Evolutionary conservation across 2,329 filamentous ascomycete genomes (phyloP).

Genomic region (Fusarium scirpi): DNA sequence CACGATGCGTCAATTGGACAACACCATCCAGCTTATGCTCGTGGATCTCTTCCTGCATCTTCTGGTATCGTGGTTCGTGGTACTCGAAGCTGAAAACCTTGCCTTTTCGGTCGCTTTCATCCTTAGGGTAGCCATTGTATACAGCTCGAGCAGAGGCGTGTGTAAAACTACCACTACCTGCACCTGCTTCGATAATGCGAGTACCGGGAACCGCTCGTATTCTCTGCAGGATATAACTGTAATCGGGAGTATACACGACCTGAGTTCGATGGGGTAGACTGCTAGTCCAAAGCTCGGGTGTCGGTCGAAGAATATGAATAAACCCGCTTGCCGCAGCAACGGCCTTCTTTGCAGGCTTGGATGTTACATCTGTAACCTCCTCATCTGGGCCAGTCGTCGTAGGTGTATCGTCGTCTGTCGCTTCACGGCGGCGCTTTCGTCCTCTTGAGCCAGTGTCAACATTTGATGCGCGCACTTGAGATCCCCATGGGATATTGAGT

Average conservation of each 20-base stretch:
- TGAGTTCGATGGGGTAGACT: conserved; percentile 85
- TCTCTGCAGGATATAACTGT: conserved; percentile 84
- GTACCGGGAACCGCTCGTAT: conserved; percentile 79
- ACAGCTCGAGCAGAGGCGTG: conserved; percentile 82
- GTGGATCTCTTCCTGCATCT: conserved; percentile 76
- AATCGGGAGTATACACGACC: conserved; percentile 88
- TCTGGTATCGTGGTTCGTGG: conserved; percentile 77
- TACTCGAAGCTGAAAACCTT: conserved; percentile 88
- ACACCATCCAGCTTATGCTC: conserved; percentile 74
- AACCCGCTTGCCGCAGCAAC: conserved; percentile 74
- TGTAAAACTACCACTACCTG: conserved; percentile 86
- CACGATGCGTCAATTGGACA: conserved; percentile 80
- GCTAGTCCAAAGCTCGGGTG: conserved; percentile 84
- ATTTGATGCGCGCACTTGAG: conserved; percentile 87
- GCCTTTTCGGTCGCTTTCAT: conserved; percentile 63
- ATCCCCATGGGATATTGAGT: conserved; percentile 86
- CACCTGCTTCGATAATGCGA: conserved; percentile 82
- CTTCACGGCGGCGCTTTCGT: conserved; percentile 70
- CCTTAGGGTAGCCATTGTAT: conserved; percentile 75
- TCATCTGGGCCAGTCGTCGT: conserved; percentile 52
- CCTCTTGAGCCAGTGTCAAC: conserved; percentile 94
- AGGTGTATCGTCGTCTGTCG: conserved; percentile 58
- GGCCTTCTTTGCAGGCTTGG: conserved; percentile 59
- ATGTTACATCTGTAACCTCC: conserved; percentile 50
- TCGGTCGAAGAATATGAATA: conserved; percentile 81